Evolutionary conservation across 164 flowering plant genomes (phyloP).

Genomic region (Aristolochia contorta): DNA sequence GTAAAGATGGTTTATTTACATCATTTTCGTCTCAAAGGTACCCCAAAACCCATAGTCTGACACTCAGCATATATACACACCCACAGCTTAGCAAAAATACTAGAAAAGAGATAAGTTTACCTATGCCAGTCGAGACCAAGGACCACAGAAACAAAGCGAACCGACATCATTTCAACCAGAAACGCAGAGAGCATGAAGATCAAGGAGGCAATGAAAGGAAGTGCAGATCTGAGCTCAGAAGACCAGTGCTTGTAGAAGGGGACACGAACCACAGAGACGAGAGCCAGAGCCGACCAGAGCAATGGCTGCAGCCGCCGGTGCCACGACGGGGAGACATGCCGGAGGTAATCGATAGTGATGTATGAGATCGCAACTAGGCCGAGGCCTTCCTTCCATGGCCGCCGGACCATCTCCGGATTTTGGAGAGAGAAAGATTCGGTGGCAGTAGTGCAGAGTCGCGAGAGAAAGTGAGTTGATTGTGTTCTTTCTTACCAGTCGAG

Average conservation of each 20-base stretch:
- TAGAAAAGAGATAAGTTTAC: slow-evolving; percentile 18
- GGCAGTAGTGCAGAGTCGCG: not conserved
- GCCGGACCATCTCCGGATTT: not conserved
- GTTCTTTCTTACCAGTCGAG: too few species aligned
- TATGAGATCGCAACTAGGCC: slow-evolving; percentile 72
- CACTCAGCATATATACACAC: too few species aligned
- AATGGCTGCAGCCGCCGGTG: slow-evolving; percentile 62
- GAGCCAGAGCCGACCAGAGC: slow-evolving; percentile 59
- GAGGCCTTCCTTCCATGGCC: slow-evolving; percentile 25
- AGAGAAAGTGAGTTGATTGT: not conserved
- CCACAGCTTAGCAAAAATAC: too few species aligned
- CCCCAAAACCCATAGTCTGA: too few species aligned
- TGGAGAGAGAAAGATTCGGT: not conserved
- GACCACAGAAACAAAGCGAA: slow-evolving; percentile 79
- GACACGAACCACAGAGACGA: slow-evolving; percentile 48
- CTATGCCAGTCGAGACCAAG: slow-evolving; percentile 92
- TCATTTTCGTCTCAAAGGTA: too few species aligned
- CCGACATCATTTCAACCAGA: slow-evolving; percentile 60
- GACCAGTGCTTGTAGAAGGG: slow-evolving; percentile 86
- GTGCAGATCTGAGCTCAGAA: slow-evolving; percentile 53
- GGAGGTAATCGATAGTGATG: slow-evolving; percentile 67
- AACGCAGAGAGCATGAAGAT: slow-evolving; percentile 68
- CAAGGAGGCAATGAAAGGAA: slow-evolving; percentile 64
- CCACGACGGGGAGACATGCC: slow-evolving; percentile 73
- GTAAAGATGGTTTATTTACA: too few species aligned